Evolutionary conservation across 2,329 filamentous ascomycete species (phyloP).

Genomic region (Ceratocystis albifundus): DNA sequence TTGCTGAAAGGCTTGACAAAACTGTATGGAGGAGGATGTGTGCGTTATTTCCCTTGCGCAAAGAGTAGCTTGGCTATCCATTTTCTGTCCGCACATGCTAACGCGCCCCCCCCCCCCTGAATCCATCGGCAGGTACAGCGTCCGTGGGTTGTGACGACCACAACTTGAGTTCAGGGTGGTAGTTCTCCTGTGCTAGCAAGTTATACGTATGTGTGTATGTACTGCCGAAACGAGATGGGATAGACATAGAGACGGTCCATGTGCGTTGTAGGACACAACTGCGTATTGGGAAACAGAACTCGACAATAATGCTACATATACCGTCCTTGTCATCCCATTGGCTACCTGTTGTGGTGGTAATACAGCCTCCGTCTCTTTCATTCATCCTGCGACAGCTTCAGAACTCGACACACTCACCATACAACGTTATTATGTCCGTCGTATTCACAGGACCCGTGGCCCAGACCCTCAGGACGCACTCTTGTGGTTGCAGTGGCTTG

Average conservation of each 20-base stretch:
- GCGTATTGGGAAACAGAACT: too few species aligned
- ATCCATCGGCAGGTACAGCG: slow-evolving; percentile 10
- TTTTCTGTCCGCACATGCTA: neutral
- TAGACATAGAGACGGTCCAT: neutral
- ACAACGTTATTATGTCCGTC: neutral
- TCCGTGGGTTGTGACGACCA: neutral
- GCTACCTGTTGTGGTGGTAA: neutral
- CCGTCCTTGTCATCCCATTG: neutral
- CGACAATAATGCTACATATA: too few species aligned
- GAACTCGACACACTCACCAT: too few species aligned
- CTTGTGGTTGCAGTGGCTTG: neutral
- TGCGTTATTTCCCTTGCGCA: too few species aligned
- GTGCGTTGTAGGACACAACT: neutral
- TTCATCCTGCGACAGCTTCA: neutral
- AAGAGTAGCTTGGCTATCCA: too few species aligned
- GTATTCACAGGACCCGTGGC: neutral
- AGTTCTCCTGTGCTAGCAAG: neutral
- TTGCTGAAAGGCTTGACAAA: too few species aligned
- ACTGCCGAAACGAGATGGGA: neutral
- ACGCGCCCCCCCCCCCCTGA: slow-evolving; percentile 4
- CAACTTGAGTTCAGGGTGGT: neutral
- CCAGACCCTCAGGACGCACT: neutral
- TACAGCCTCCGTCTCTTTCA: neutral
- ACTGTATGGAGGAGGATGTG: too few species aligned
- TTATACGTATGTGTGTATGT: neutral